Evolutionary conservation across 306 rosid genomes (phyloP).

Genomic region (Quercus berberidifolia): DNA sequence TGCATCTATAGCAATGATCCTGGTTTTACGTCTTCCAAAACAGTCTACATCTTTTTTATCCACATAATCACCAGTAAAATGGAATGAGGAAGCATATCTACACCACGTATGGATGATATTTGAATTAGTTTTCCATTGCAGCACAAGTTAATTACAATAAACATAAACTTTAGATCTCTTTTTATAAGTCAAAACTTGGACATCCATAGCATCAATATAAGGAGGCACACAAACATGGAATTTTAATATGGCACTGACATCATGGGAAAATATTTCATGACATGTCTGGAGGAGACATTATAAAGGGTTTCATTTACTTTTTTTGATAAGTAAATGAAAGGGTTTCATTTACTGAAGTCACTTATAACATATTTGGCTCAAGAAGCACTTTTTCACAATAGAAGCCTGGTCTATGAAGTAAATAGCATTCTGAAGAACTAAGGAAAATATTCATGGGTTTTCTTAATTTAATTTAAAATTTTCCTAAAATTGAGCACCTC

Average conservation of each 20-base stretch:
- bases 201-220: not conserved
- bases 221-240: not conserved
- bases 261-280: not conserved
- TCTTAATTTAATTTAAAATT: not conserved
- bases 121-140: conserved; percentile 23
- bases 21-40: conserved; percentile 72
- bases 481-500: too few species aligned
- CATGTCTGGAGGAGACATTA: not conserved
- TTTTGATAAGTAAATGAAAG: too few species aligned
- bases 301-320: too few species aligned
- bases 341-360: not conserved
- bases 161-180: not conserved
- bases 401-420: not conserved
- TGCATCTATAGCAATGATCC: conserved; percentile 84
- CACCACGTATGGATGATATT: conserved; percentile 26
- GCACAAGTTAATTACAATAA: conserved; percentile 7
- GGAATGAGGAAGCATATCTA: conserved; percentile 85
- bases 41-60: conserved; percentile 56
- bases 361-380: not conserved
- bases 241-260: not conserved
- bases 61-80: conserved; percentile 68
- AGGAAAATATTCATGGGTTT: not conserved
- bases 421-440: not conserved
- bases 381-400: not conserved
- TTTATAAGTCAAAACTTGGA: not conserved